Percentiles rank a stretch among this genome's conserved stretches.
These are phyloP conservation scores for Cytospora piceicola DNA, from an alignment of 2,329 filamentous ascomycete genomes.

Conservation along the genomic window DNA sequence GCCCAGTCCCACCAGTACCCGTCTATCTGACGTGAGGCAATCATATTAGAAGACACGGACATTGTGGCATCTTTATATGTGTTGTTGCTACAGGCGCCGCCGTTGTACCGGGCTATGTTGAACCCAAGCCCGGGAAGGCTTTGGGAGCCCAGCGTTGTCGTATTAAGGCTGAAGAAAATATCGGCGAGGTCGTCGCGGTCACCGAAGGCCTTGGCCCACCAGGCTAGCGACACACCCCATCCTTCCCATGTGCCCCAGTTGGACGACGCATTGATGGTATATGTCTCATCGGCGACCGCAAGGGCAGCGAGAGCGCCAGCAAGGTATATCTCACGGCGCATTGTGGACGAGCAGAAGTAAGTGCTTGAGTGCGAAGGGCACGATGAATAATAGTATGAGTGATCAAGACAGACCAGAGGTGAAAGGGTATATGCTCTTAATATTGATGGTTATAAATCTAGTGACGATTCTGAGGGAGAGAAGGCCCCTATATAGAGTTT, in stretches of 20 bases:
- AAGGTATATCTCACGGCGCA: conserved; percentile 7
- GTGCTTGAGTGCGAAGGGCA: no score
- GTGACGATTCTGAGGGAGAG: no score
- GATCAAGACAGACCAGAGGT: no score
- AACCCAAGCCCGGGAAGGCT: conserved; percentile 46
- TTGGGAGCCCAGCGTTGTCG: conserved; percentile 37
- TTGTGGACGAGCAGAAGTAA: not conserved
- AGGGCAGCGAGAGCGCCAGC: conserved; percentile 8
- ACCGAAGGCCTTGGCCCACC: conserved; percentile 49
- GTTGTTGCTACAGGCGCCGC: conserved; percentile 46
- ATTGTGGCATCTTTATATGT: conserved; percentile 41
- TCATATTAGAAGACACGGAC: conserved; percentile 44
- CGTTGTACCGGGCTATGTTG: conserved; percentile 50
- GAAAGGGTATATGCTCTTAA: no score
- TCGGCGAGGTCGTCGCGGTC: conserved; percentile 46
- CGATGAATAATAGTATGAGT: no score
- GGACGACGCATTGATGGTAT: conserved; percentile 39
- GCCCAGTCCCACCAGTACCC: conserved; percentile 47
- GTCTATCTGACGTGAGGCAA: conserved; percentile 44
- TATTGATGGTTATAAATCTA: no score
- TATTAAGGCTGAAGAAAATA: conserved; percentile 45
- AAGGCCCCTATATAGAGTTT: no score
- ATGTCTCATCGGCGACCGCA: conserved; percentile 38
- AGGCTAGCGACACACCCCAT: conserved; percentile 49
- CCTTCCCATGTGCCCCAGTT: conserved; percentile 49